These are phyloP conservation scores for Coniella vitis DNA, from an alignment of 2,329 filamentous ascomycete genomes.

Conservation along the genomic window DNA sequence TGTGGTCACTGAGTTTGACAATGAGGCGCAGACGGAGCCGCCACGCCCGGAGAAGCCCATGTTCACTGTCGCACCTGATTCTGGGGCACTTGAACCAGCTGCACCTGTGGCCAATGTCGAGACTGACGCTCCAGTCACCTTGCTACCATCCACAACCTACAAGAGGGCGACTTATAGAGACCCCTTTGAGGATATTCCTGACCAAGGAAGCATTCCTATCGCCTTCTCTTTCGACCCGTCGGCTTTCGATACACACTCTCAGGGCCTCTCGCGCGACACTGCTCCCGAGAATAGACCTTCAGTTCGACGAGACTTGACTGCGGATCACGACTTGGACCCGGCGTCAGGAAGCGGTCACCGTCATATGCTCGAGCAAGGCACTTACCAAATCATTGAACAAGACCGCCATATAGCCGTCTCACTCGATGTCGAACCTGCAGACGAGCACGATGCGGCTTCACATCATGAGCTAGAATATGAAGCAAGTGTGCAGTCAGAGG, in stretches of 20 bases:
- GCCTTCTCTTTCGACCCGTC: slow-evolving; percentile 34
- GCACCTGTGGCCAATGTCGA: not conserved
- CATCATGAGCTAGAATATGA: no score
- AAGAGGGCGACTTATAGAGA: slow-evolving; percentile 40
- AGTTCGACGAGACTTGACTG: slow-evolving; percentile 26
- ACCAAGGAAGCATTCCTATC: slow-evolving; percentile 33
- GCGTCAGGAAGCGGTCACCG: slow-evolving; percentile 6
- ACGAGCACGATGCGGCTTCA: no score
- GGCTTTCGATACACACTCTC: slow-evolving; percentile 13
- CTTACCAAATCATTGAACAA: no score
- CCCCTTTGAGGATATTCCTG: slow-evolving; percentile 39
- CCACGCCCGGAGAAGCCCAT: slow-evolving; percentile 26
- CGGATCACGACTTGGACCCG: slow-evolving; percentile 19
- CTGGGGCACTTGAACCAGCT: slow-evolving; percentile 8
- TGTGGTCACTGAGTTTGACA: slow-evolving; percentile 65
- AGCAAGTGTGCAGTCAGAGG: no score
- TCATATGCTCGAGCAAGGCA: slow-evolving; percentile 11
- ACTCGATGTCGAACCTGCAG: not conserved
- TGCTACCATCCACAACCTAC: slow-evolving; percentile 20
- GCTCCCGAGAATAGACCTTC: slow-evolving; percentile 21
- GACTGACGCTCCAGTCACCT: slow-evolving; percentile 22
- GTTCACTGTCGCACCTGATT: slow-evolving; percentile 14
- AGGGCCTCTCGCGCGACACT: slow-evolving; percentile 14
- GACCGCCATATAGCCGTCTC: not conserved
- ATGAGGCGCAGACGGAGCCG: slow-evolving; percentile 59